Evolutionary conservation across 2,329 filamentous ascomycete genomes (phyloP).

Genomic region (Paradendryphiella salina): DNA sequence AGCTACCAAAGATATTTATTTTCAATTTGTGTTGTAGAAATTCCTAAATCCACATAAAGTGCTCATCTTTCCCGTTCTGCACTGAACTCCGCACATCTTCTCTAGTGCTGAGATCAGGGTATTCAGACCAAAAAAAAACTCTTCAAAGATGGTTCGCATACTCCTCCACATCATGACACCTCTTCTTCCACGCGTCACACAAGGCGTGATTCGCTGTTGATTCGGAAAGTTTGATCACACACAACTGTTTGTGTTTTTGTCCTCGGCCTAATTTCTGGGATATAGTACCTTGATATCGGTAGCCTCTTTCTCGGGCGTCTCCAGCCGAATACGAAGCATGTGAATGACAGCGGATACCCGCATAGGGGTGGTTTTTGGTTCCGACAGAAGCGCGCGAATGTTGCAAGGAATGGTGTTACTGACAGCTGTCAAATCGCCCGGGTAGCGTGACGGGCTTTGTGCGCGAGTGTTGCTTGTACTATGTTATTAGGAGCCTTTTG

Average conservation of each 20-base stretch:
- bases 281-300: neutral
- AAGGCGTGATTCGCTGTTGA: neutral
- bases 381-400: neutral
- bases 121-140: no score
- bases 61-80: no score
- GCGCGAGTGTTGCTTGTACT: neutral
- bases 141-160: neutral
- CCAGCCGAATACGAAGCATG: neutral
- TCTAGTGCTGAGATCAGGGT: no score
- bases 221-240: constrained; percentile 7
- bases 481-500: neutral
- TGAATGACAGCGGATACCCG: constrained; percentile 15
- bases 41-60: no score
- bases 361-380: neutral
- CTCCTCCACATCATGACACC: no score
- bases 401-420: constrained; percentile 4
- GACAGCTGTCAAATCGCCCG: constrained; percentile 11
- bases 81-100: no score
- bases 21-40: no score
- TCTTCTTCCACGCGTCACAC: neutral
- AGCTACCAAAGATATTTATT: no score
- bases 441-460: neutral
- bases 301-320: neutral
- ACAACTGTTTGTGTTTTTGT: neutral
- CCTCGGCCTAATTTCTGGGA: neutral